Conservation (phyloP, 208 protist genomes). For the Crithidia brevicula region DNA sequence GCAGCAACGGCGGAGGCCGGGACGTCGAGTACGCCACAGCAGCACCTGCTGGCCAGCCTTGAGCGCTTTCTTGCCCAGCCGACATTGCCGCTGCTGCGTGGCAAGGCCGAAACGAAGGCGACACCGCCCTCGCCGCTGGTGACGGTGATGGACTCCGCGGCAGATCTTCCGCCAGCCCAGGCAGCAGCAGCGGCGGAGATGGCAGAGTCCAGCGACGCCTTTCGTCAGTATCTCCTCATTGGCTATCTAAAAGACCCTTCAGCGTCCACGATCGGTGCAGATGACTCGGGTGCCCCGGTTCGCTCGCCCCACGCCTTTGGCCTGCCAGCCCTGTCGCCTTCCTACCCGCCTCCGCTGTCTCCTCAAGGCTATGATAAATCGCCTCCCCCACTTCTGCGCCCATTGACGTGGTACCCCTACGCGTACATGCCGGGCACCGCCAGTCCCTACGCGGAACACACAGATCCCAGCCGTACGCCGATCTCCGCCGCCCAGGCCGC, state of each 20-base stretch:
- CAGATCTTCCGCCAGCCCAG: conserved; percentile 21
- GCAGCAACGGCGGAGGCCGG: not conserved
- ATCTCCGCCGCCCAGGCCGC: conserved; percentile 22
- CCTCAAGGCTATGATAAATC: no score
- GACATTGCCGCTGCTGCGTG: conserved; percentile 19
- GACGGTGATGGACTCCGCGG: not conserved
- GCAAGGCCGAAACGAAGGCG: not conserved
- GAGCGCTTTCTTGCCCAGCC: conserved; percentile 38
- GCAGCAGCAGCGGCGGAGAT: conserved; percentile 19
- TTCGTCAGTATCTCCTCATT: conserved; percentile 18
- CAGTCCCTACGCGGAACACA: conserved; percentile 37
- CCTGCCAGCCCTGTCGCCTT: no score
- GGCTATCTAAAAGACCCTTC: conserved; percentile 4
- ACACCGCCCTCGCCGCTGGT: not conserved
- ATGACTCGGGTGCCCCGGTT: no score
- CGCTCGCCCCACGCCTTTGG: no score
- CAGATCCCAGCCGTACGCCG: conserved; percentile 7
- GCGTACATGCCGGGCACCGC: conserved; percentile 42
- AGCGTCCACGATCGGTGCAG: not conserved
- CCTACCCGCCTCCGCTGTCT: no score
- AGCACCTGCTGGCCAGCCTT: conserved; percentile 37
- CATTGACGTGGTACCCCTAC: conserved; percentile 42
- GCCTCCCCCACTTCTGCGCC: conserved; percentile 24
- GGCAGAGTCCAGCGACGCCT: conserved; percentile 26
- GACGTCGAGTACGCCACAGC: conserved; percentile 28